Percentiles rank a stretch among this genome's conserved stretches.
Evolutionary conservation across 805 yeast genomes (phyloP).

Genomic region (Candida tallmaniae): DNA sequence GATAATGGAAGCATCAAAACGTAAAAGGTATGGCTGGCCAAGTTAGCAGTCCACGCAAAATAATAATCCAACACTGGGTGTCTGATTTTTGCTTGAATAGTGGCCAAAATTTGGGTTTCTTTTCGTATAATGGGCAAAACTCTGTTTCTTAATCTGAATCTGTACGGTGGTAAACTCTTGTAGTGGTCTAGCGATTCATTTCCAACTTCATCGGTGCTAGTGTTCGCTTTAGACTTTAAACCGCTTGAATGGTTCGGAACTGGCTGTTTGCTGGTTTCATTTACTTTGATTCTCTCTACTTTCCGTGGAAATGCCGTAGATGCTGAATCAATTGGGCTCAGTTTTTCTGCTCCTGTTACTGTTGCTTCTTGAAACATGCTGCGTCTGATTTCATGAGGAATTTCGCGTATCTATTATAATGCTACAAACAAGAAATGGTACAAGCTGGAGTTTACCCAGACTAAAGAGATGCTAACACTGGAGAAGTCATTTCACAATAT

Average conservation of each 20-base stretch:
- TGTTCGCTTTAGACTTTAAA: constrained; percentile 3
- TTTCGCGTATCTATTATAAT: too few relatives aligned
- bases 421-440: too few relatives aligned
- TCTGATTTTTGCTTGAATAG: constrained; percentile 52
- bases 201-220: constrained; percentile 58
- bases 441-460: too few relatives aligned
- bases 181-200: constrained; percentile 66
- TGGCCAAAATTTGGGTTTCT: constrained; percentile 60
- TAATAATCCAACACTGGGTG: constrained; percentile 57
- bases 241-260: too few relatives aligned
- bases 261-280: too few relatives aligned
- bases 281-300: too few relatives aligned
- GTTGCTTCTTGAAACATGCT: too few relatives aligned
- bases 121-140: constrained; percentile 53
- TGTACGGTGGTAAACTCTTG: constrained; percentile 43
- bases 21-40: constrained; percentile 93
- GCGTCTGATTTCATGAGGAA: too few relatives aligned
- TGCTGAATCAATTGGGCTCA: too few relatives aligned
- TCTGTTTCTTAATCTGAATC: constrained; percentile 50
- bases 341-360: too few relatives aligned
- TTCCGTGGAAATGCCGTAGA: too few relatives aligned
- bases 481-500: constrained; percentile 29
- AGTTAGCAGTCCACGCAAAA: constrained; percentile 81
- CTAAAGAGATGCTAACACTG: too few relatives aligned
- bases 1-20: constrained; percentile 84